Percentiles rank a stretch among this genome's conserved stretches.
Evolutionary conservation across 2,329 filamentous ascomycete species (phyloP).

Genomic region (Sphaerulina populicola): DNA sequence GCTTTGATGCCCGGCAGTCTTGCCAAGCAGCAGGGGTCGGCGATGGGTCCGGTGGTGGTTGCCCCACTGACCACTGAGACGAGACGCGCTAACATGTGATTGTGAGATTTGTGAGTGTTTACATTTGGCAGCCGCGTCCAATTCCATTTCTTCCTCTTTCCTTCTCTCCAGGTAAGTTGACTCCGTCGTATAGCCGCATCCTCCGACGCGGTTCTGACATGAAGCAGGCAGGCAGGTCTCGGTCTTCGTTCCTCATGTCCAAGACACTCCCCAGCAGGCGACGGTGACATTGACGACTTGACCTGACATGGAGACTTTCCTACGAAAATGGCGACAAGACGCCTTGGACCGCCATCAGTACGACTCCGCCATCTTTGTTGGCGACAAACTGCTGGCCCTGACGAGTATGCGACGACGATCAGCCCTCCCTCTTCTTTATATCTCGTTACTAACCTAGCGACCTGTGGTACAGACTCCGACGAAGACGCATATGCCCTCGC

Average conservation of each 20-base stretch:
- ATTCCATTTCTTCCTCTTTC: slow-evolving; percentile 5
- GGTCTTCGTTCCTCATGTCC: neutral
- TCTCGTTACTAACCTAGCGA: neutral
- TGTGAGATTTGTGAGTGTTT: neutral
- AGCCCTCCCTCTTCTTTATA: neutral
- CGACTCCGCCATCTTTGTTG: slow-evolving; percentile 92
- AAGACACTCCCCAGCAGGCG: slow-evolving; percentile 5
- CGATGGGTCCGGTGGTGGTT: neutral
- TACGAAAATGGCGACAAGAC: slow-evolving; percentile 91
- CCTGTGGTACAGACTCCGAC: slow-evolving; percentile 62
- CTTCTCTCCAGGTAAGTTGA: slow-evolving; percentile 15
- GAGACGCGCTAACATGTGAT: neutral
- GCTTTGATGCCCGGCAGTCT: no score
- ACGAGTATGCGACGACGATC: slow-evolving; percentile 55
- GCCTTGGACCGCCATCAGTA: slow-evolving; percentile 93
- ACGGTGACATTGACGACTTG: slow-evolving; percentile 4
- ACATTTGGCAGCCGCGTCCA: neutral
- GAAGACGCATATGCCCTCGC: slow-evolving; percentile 95
- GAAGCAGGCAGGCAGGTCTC: neutral
- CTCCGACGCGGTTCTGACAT: neutral
- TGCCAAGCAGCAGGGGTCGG: neutral
- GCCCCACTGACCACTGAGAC: neutral
- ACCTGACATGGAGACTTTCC: slow-evolving; percentile 72
- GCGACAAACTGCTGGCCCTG: slow-evolving; percentile 89
- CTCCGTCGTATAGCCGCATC: neutral